Conservation (phyloP, 768 basidiomycete genomes). For the Suillus placidus region DNA sequence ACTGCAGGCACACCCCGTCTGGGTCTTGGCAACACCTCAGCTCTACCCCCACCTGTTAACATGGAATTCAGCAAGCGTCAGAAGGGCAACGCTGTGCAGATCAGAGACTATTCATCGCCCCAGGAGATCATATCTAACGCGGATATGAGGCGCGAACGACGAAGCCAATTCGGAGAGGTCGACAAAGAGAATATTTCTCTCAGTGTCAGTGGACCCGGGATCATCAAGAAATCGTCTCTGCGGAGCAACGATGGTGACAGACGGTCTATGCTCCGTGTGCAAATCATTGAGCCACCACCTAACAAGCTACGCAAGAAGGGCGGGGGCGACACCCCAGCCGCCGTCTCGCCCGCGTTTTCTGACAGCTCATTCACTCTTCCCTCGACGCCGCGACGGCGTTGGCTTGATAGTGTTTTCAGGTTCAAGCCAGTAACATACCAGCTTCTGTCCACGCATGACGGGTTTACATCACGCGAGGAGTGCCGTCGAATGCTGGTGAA, state of each 20-base stretch:
- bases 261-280: slow-evolving; percentile 39
- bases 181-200: slow-evolving; percentile 62
- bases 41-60: slow-evolving; percentile 18
- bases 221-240: slow-evolving; percentile 49
- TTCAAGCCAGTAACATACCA: slow-evolving; percentile 68
- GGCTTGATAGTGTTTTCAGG: slow-evolving; percentile 90
- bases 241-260: slow-evolving; percentile 32
- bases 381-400: slow-evolving; percentile 57
- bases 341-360: slow-evolving; percentile 46
- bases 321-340: slow-evolving; percentile 18
- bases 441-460: slow-evolving; percentile 61
- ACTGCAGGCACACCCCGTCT: slow-evolving; percentile 33
- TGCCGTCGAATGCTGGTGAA: slow-evolving; percentile 72
- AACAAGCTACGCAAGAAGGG: slow-evolving; percentile 39
- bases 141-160: slow-evolving; percentile 5
- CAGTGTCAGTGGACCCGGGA: slow-evolving; percentile 10
- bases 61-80: slow-evolving; percentile 24
- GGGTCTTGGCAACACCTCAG: slow-evolving; percentile 5
- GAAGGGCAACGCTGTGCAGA: slow-evolving; percentile 12
- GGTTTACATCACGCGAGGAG: slow-evolving; percentile 69
- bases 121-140: slow-evolving; percentile 15
- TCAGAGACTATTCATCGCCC: slow-evolving; percentile 43
- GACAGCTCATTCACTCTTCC: slow-evolving; percentile 49
- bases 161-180: slow-evolving; percentile 23
- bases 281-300: slow-evolving; percentile 54